These are phyloP conservation scores for Rhizopogon vinicolor DNA, from an alignment of 768 basidiomycete genomes.

Conservation along the genomic window DNA sequence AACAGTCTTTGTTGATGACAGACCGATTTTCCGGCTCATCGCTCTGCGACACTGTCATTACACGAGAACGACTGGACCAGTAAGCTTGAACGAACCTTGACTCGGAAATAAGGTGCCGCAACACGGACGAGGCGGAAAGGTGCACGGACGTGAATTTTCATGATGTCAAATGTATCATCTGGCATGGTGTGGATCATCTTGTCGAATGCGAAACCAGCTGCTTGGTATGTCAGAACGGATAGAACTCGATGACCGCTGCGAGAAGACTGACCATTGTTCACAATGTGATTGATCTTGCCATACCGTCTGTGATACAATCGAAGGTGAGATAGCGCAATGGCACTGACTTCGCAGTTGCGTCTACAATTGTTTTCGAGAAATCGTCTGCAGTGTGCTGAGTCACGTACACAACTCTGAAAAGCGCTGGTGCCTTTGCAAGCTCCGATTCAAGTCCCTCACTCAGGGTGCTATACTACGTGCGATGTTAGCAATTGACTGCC, in stretches of 20 bases:
- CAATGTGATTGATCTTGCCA: slow-evolving; percentile 83
- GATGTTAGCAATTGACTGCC: no score
- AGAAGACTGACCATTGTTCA: slow-evolving; percentile 63
- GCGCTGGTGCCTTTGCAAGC: no score
- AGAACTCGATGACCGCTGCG: not conserved
- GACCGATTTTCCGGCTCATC: slow-evolving; percentile 62
- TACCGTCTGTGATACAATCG: slow-evolving; percentile 40
- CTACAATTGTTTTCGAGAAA: slow-evolving; percentile 74
- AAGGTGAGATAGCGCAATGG: not conserved
- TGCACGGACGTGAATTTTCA: slow-evolving; percentile 81
- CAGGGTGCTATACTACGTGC: no score
- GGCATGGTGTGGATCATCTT: slow-evolving; percentile 87
- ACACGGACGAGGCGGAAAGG: slow-evolving; percentile 83
- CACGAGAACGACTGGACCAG: not conserved
- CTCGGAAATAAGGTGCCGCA: slow-evolving; percentile 79
- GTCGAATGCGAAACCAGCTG: slow-evolving; percentile 77
- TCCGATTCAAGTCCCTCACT: no score
- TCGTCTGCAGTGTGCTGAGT: slow-evolving; percentile 54
- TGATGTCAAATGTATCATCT: slow-evolving; percentile 75
- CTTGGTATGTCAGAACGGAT: not conserved
- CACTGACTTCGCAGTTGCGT: slow-evolving; percentile 69
- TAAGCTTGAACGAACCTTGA: slow-evolving; percentile 44
- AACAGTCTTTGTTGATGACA: slow-evolving; percentile 75
- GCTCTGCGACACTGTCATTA: slow-evolving; percentile 29
- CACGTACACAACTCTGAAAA: no score